Evolutionary conservation across 148 eudicot genomes (phyloP), one percentile per base, ranked within the genome.

Genomic region (Camellia granthamiana): DNA sequence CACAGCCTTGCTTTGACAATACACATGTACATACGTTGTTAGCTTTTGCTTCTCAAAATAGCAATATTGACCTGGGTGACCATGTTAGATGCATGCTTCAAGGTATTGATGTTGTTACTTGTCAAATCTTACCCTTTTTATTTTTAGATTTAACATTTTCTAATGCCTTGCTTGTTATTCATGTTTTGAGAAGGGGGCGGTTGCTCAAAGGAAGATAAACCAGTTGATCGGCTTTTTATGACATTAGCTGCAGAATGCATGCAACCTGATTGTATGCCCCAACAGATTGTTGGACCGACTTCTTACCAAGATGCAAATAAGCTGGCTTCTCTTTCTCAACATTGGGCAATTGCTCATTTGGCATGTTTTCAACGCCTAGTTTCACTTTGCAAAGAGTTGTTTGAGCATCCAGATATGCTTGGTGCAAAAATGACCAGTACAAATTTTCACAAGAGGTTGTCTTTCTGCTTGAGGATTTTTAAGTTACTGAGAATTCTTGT

Each of bases 311-410:
- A 86, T 80, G 85, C 83, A 61, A 87, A 86, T 81, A 89, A 87
- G 71, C 81, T 91, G 82, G 84, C 83, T 60, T 81, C 92, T 74
- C 85, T 92, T 61, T 88, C 88, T 81, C 92, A 88, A 86, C 98
- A 92, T 76, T 92, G 93, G 93, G 93, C 94, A 63, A 83, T 91
- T 78, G 83, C 86, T 85, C 99, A 89, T 80, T 79, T 92, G 85
- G 86, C 88, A 78, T 94, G 95, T 76, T 72, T 90, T 65, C 90
- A 52, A n/a, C 94, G 97, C n/a, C 93, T 97, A 5, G 15, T 91
- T 60, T 71, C 70, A 13, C 77, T 88, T n/a, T 90, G 95, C 84
- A 87, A 76, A 83, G 85, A 84, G 64, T 83, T 91, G 82, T 67
- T 90, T 49, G 84, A 85, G 65, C 86, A 88, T 81, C 87, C 92